Conservation (phyloP, 192 early-diverging fungal species). For the Obelidium mucronatum region DNA sequence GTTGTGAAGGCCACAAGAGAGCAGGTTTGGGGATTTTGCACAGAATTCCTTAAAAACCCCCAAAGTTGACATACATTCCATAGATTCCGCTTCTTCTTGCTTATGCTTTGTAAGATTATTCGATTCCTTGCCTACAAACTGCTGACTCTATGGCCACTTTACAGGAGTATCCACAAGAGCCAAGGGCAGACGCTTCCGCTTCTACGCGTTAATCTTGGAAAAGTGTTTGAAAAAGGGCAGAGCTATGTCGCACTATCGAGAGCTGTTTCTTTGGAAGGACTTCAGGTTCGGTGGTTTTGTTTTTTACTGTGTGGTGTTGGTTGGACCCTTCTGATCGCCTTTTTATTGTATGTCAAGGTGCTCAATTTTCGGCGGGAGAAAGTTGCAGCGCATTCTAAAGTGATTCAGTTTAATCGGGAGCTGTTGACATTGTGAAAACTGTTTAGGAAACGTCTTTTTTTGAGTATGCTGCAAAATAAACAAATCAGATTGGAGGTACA, state of each 20-base stretch:
- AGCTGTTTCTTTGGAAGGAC: slow-evolving; percentile 46
- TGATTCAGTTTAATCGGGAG: slow-evolving; percentile 20
- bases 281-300: slow-evolving; percentile 34
- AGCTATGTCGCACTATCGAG: slow-evolving; percentile 61
- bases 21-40: neutral
- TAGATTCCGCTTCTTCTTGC: slow-evolving; percentile 54
- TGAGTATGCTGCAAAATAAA: too few species aligned
- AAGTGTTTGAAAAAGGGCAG: slow-evolving; percentile 60
- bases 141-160: neutral
- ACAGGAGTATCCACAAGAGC: slow-evolving; percentile 59
- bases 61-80: neutral
- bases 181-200: slow-evolving; percentile 59
- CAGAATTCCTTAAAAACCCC: neutral
- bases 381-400: slow-evolving; percentile 30
- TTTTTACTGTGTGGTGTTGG: neutral
- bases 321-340: neutral
- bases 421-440: slow-evolving; percentile 26
- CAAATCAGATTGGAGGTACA: too few species aligned
- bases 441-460: too few species aligned
- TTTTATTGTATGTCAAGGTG: neutral
- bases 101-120: too few species aligned
- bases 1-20: slow-evolving; percentile 1
- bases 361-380: slow-evolving; percentile 35
- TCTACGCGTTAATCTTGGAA: slow-evolving; percentile 52
- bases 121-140: too few species aligned